phyloP scores from a whole-genome alignment of 306 rosid genomes.

The Sechiopsis laciniata region DNA sequence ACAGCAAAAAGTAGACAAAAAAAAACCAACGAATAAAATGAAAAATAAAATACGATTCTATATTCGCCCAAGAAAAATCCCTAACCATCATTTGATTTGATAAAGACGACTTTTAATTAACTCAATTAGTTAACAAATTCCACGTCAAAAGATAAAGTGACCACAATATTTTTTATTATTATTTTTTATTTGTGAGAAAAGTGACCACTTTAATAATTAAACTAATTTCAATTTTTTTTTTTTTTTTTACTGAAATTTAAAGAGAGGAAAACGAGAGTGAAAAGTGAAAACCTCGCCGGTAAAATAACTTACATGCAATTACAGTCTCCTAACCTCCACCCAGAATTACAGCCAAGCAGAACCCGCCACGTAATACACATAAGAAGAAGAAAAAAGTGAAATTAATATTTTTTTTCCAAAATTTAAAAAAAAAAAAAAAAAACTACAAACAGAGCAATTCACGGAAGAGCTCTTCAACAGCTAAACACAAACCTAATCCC shows the following conservation, averaged over 20 bases:
- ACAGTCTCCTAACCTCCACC: slow-evolving; percentile 19
- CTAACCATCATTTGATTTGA: too few relatives aligned
- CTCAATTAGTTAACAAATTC: too few relatives aligned
- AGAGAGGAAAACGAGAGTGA: not conserved
- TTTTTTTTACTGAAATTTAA: not conserved
- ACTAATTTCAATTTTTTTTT: not conserved
- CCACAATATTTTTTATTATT: too few relatives aligned
- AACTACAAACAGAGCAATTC: not conserved
- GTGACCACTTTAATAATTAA: not conserved
- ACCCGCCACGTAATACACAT: slow-evolving; percentile 19
- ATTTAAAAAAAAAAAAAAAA: not conserved
- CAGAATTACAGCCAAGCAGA: slow-evolving; percentile 20
- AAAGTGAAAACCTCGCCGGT: not conserved
- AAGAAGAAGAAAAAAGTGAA: not conserved
- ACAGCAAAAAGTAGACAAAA: too few relatives aligned
- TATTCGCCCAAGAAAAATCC: too few relatives aligned
- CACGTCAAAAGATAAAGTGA: too few relatives aligned
- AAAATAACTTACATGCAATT: slow-evolving; percentile 23
- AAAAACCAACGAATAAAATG: too few relatives aligned
- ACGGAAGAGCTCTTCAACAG: not conserved
- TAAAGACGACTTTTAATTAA: too few relatives aligned
- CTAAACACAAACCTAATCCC: slow-evolving; percentile 8
- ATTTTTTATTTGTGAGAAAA: too few relatives aligned
- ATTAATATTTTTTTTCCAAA: not conserved
- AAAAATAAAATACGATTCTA: too few relatives aligned